Conservation (phyloP, 2,329 filamentous ascomycete genomes). For the Pestalotiopsis sp. region DNA sequence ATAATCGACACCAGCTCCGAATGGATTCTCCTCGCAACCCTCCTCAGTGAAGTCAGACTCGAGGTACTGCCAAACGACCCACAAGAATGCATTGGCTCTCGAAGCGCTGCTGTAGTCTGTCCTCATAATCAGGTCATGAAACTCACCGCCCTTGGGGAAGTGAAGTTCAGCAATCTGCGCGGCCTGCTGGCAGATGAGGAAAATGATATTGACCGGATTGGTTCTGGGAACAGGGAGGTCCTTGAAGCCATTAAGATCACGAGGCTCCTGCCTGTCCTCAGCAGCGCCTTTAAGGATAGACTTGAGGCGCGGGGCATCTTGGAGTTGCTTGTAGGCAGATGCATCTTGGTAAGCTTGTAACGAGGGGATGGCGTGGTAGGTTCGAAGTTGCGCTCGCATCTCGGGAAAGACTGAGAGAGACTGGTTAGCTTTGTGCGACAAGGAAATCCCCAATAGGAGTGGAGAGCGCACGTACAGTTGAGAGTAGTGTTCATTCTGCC, state of each 20-base stretch:
- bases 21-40: slow-evolving; percentile 87
- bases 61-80: slow-evolving; percentile 99
- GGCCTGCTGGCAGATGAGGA: slow-evolving; percentile 88
- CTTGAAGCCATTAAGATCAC: slow-evolving; percentile 82
- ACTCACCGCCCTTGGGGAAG: slow-evolving; percentile 83
- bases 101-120: slow-evolving; percentile 80
- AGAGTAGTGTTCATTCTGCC: slow-evolving; percentile 98
- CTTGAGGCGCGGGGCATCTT: slow-evolving; percentile 93
- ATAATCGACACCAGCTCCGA: slow-evolving; percentile 73
- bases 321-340: slow-evolving; percentile 95
- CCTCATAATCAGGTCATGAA: slow-evolving; percentile 96
- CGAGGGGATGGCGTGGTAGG: slow-evolving; percentile 96
- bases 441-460: slow-evolving; percentile 1
- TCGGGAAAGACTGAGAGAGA: slow-evolving; percentile 80
- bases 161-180: slow-evolving; percentile 92
- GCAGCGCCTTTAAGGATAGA: slow-evolving; percentile 97
- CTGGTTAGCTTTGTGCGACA: background rate
- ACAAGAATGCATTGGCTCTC: slow-evolving; percentile 86
- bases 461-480: slow-evolving; percentile 68
- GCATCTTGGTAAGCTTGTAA: slow-evolving; percentile 93
- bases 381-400: slow-evolving; percentile 96
- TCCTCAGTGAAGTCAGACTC: slow-evolving; percentile 93
- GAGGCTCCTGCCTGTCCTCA: slow-evolving; percentile 82
- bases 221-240: slow-evolving; percentile 69
- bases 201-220: slow-evolving; percentile 96